These are phyloP conservation scores for Canna indica DNA, from an alignment of 176 grass and related monocot genomes.

Conservation along the genomic window DNA sequence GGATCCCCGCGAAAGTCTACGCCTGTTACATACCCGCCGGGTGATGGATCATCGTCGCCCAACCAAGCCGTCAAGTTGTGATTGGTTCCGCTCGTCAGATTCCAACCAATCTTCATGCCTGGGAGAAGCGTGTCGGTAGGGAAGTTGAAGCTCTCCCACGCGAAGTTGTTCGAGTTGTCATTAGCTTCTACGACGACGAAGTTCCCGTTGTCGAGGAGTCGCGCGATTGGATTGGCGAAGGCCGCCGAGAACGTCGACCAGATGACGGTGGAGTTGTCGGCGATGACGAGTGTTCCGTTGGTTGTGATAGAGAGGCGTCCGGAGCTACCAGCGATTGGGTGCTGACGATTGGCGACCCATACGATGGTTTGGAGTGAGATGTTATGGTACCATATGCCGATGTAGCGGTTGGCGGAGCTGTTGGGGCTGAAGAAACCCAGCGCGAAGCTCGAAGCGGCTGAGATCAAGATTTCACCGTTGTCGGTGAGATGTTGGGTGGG, in stretches of 20 bases:
- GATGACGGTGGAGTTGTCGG: slow-evolving; percentile 22
- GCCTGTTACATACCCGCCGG: slow-evolving; percentile 31
- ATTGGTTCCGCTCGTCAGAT: slow-evolving; percentile 31
- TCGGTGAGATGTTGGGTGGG: slow-evolving; percentile 19
- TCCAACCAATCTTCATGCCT: slow-evolving; percentile 49
- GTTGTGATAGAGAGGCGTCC: slow-evolving; percentile 19
- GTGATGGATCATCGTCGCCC: slow-evolving; percentile 36
- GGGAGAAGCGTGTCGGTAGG: slow-evolving; percentile 62
- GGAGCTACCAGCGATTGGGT: slow-evolving; percentile 14
- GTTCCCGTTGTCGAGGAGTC: slow-evolving; percentile 50
- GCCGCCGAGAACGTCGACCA: slow-evolving; percentile 24
- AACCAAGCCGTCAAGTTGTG: slow-evolving; percentile 45
- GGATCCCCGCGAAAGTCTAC: slow-evolving; percentile 36
- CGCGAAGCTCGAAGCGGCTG: slow-evolving; percentile 26
- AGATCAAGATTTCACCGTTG: slow-evolving; percentile 38
- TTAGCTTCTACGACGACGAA: slow-evolving; percentile 24
- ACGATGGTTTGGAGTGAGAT: slow-evolving; percentile 36
- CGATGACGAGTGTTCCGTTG: slow-evolving; percentile 30
- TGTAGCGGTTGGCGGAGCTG: slow-evolving; percentile 22
- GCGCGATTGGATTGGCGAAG: slow-evolving; percentile 25
- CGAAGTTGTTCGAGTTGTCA: neutral
- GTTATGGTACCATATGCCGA: slow-evolving; percentile 58
- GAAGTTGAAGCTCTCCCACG: slow-evolving; percentile 76
- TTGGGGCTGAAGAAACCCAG: slow-evolving; percentile 55
- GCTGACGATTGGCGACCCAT: slow-evolving; percentile 62